These are phyloP conservation scores for Solanum virginianum DNA, from an alignment of 257 asterid species.

Conservation along the genomic window DNA sequence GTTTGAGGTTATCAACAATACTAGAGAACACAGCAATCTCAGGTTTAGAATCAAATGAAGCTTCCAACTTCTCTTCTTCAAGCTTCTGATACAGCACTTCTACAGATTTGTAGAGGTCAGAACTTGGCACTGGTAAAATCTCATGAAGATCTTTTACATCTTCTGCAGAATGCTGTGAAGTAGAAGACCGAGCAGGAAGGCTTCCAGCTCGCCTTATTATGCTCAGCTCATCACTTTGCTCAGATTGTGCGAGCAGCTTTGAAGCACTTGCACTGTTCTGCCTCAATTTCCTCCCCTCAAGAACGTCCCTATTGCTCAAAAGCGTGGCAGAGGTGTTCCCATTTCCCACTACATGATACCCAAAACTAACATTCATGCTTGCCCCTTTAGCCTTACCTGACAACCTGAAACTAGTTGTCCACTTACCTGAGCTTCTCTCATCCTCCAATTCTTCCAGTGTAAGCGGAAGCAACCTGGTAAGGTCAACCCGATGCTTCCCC, in stretches of 20 bases:
- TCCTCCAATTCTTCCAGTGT: constrained; percentile 84
- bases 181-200: constrained; percentile 40
- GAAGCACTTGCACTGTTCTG: constrained; percentile 21
- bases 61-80: constrained; percentile 39
- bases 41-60: constrained; percentile 18
- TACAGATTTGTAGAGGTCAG: constrained; percentile 53
- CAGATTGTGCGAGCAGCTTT: constrained; percentile 13
- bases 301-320: constrained; percentile 13
- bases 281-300: constrained; percentile 15
- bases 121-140: constrained; percentile 41
- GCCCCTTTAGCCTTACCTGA: constrained; percentile 86
- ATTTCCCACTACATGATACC: constrained; percentile 45
- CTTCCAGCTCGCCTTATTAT: constrained; percentile 41
- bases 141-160: constrained; percentile 77
- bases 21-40: constrained; percentile 23
- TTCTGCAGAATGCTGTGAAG: constrained; percentile 33
- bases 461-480: constrained; percentile 88
- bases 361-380: constrained; percentile 67
- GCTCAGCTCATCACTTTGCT: constrained; percentile 17
- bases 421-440: constrained; percentile 76
- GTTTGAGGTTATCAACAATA: constrained; percentile 13
- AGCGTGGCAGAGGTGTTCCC: constrained; percentile 6
- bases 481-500: constrained; percentile 81
- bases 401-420: constrained; percentile 88
- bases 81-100: constrained; percentile 53